Conservation (phyloP, 805 yeast species). For the Pichia insulana region DNA sequence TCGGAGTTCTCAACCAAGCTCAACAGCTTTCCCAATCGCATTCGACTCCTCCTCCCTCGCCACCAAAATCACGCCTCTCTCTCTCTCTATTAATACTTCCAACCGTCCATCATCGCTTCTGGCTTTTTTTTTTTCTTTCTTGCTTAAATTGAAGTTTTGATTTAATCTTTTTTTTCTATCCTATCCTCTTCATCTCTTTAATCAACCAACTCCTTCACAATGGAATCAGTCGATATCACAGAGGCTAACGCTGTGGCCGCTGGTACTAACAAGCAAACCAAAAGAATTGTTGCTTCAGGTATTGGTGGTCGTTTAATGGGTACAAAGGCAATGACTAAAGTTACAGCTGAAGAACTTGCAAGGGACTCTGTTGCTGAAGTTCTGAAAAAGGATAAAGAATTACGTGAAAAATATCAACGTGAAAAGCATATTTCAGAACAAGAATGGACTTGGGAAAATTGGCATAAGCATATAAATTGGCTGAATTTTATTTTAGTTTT, state of each 20-base stretch:
- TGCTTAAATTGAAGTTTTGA: too few species aligned
- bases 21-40: too few species aligned
- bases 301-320: slow-evolving; percentile 76
- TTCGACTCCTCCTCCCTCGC: too few species aligned
- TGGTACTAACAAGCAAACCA: slow-evolving; percentile 62
- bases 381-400: slow-evolving; percentile 36
- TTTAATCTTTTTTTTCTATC: too few species aligned
- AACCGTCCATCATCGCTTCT: too few species aligned
- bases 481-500: slow-evolving; percentile 59
- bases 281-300: slow-evolving; percentile 71
- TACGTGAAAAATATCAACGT: slow-evolving; percentile 32
- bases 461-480: slow-evolving; percentile 76
- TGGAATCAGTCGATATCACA: slow-evolving; percentile 47
- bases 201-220: too few species aligned
- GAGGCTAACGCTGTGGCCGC: slow-evolving; percentile 74
- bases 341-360: slow-evolving; percentile 56
- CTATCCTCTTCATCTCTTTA: slow-evolving; percentile 10
- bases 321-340: slow-evolving; percentile 59
- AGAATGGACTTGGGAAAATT: slow-evolving; percentile 67
- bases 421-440: slow-evolving; percentile 61
- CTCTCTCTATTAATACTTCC: too few species aligned
- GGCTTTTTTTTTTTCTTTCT: neutral
- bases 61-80: too few species aligned
- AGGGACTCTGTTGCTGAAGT: slow-evolving; percentile 41
- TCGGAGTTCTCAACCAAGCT: too few species aligned